These are phyloP conservation scores for Anacardium occidentale DNA, from an alignment of 345 rosid genomes.

Conservation along the genomic window DNA sequence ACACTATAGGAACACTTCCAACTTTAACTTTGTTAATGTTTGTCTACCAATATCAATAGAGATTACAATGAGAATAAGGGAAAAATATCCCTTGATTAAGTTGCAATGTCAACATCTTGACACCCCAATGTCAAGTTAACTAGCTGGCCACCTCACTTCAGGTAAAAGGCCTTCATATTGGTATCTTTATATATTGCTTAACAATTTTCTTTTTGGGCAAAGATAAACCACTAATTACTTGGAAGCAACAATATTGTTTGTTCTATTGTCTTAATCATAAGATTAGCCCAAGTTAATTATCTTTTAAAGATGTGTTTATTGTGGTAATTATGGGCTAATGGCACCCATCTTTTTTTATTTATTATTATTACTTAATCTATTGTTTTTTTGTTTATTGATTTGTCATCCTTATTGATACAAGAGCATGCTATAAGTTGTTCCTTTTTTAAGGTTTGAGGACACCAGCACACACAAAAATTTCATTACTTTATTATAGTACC, in stretches of 20 bases:
- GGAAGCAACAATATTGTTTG: background rate
- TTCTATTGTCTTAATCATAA: slow-evolving; percentile 4
- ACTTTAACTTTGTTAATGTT: no score
- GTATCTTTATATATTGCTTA: no score
- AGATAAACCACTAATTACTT: background rate
- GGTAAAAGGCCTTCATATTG: background rate
- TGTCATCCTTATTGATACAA: background rate
- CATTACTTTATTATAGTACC: no score
- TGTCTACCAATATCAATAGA: no score
- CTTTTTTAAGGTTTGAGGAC: no score
- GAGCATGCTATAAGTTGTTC: no score
- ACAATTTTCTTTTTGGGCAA: background rate
- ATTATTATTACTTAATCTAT: background rate
- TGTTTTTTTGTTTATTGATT: background rate
- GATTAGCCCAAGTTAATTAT: background rate
- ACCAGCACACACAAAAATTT: no score
- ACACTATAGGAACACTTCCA: no score
- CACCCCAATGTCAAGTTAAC: background rate
- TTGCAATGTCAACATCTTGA: slow-evolving; percentile 24
- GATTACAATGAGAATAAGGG: no score
- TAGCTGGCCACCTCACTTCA: slow-evolving; percentile 20
- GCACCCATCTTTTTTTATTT: no score
- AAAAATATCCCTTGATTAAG: slow-evolving; percentile 20
- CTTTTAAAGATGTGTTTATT: background rate
- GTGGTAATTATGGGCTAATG: background rate